Conservation (phyloP, 345 rosid genomes). For the Abelmoschus esculentus region DNA sequence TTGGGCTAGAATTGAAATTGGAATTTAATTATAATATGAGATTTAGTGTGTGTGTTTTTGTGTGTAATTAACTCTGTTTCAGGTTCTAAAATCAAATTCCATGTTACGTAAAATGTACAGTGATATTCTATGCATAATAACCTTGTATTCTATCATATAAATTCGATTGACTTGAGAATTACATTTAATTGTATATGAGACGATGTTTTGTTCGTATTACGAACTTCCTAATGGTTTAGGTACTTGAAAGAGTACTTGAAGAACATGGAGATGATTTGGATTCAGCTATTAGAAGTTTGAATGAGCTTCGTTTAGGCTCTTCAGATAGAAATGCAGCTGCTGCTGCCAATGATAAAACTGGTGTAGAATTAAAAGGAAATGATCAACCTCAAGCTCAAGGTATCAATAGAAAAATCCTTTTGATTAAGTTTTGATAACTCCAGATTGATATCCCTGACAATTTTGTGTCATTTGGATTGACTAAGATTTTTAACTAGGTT, state of each 20-base stretch:
- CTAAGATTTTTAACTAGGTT: neutral
- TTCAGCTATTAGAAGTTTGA: slow-evolving; percentile 76
- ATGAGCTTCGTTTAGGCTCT: slow-evolving; percentile 76
- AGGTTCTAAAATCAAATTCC: neutral
- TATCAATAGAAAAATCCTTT: slow-evolving; percentile 9
- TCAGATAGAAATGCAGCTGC: slow-evolving; percentile 23
- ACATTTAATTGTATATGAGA: neutral
- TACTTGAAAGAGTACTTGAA: slow-evolving; percentile 65
- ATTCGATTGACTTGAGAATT: neutral
- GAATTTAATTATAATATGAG: neutral
- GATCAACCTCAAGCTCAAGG: slow-evolving; percentile 42
- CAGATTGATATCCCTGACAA: neutral
- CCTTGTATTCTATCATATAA: neutral
- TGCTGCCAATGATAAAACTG: slow-evolving; percentile 17
- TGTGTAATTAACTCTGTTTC: neutral
- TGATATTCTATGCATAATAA: neutral
- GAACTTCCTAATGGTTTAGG: slow-evolving; percentile 21
- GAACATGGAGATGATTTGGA: slow-evolving; percentile 87
- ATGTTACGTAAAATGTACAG: neutral
- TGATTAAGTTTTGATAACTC: neutral
- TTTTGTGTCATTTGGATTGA: neutral
- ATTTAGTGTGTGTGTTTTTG: neutral
- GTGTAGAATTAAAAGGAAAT: slow-evolving; percentile 22
- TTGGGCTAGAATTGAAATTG: slow-evolving; percentile 5
- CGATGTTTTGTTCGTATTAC: neutral